Percentiles rank a stretch among this genome's conserved stretches.
Conservation (phyloP, 2,329 filamentous ascomycete species). For the Pseudogymnoascus sp. region DNA sequence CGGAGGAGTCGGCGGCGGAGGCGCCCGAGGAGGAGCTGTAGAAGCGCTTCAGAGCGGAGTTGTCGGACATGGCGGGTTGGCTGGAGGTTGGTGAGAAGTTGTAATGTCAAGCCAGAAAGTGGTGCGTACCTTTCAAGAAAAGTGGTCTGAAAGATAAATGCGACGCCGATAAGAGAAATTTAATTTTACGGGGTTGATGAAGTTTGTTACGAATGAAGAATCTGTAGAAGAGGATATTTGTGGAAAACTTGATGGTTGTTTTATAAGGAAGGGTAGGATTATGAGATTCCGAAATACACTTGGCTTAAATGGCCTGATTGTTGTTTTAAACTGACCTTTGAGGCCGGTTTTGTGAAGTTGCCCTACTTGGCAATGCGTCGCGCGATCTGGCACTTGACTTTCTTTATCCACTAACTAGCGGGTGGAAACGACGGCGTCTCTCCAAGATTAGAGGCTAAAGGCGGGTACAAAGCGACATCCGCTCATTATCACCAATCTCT, state of each 20-base stretch:
- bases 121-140: background rate
- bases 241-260: background rate
- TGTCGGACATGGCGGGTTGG: background rate
- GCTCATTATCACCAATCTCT: background rate
- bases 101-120: background rate
- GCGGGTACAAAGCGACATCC: conserved; percentile 6
- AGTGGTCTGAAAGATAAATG: background rate
- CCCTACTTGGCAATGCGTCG: conserved; percentile 9
- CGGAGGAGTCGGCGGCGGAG: background rate
- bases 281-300: background rate
- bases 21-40: background rate
- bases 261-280: background rate
- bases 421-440: background rate
- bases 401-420: conserved; percentile 9
- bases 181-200: background rate
- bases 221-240: background rate
- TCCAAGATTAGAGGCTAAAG: conserved; percentile 4
- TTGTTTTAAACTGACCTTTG: background rate
- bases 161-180: background rate
- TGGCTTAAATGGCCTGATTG: background rate
- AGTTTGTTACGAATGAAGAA: background rate
- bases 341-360: conserved; percentile 1
- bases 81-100: background rate
- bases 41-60: background rate
- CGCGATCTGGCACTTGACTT: conserved; percentile 4